Evolutionary conservation across 352 stramenopile species (phyloP), one percentile per base, ranked within the genome.

Genomic region (Globisporangium abappressorium): DNA sequence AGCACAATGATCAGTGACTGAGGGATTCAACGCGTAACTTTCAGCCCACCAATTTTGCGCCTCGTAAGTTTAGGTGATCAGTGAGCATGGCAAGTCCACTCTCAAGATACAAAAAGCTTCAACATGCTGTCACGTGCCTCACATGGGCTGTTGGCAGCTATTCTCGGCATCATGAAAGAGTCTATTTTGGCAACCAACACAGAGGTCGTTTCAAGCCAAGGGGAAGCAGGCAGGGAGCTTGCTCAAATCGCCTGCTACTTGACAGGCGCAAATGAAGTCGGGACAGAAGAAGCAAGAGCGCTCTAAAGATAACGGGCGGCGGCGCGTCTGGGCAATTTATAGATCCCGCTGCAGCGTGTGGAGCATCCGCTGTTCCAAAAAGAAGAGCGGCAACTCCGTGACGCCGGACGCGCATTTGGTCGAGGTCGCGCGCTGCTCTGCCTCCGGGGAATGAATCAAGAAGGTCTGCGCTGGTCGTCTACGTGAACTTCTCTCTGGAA

Each of bases 401-500:
- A 22, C 41, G 36, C 14, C 22, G 43, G 46, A 36, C 36, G 38
- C 49, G 47, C 43, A 65, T 62, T 59, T 53, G 53, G 8, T 58
- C 61, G 61, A 49, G 49, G 51, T 51, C 47, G 22, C 22, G 24
- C 43, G 60, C 33, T 58, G 60, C 20, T 60, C 46, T 62, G 51
- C 24, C 28, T 34, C 49, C 68, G 41, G 78, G 75, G 77, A 62
- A 89, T 87, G 82, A 79, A 77, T 75, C 68, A 51, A 57, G 69
- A 63, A 53, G 49, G 58, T 30, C 33, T 43, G 26, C 28, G 18
- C 47, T 70, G 59, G 54, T 74, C 64, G 49, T 57, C 63, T 57
- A 57, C 69, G 43, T 81, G 47, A 64, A 14, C 51, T 15, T 46
- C 63, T 34, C 53, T 34, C 38, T 49, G 28, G 38, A 6, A 53